Evolutionary conservation across 2,329 filamentous ascomycete genomes (phyloP).

Genomic region (Cladosporium cucumerinum): DNA sequence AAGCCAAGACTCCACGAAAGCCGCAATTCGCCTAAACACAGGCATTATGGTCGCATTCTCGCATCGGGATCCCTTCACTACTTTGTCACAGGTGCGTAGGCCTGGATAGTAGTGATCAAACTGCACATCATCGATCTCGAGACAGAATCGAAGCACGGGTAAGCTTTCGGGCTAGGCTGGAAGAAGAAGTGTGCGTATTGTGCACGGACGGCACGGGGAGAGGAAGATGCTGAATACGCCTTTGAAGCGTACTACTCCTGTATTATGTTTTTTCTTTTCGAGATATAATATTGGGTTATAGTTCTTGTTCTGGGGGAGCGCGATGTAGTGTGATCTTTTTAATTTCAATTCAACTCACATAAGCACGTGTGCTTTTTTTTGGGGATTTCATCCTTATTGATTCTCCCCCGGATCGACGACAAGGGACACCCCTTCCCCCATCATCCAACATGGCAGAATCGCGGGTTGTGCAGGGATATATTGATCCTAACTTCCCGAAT

Average conservation of each 20-base stretch:
- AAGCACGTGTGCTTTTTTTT: too few species aligned
- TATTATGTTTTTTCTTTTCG: background rate
- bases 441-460: background rate
- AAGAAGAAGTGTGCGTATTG: background rate
- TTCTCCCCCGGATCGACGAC: background rate
- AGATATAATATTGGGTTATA: background rate
- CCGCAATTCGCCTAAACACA: background rate
- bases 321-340: background rate
- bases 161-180: background rate
- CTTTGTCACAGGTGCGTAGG: background rate
- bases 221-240: too few species aligned
- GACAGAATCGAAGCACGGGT: background rate
- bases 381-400: background rate
- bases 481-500: conserved; percentile 53
- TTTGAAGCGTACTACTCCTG: background rate
- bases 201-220: background rate
- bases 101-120: background rate
- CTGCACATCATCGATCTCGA: background rate
- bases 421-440: background rate
- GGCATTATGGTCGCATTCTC: background rate
- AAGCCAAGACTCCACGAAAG: background rate
- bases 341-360: too few species aligned
- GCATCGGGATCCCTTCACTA: background rate
- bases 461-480: conserved; percentile 36
- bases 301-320: background rate